A percentile compares a stretch with the other conserved stretches of the same genome.
Evolutionary conservation across 2,329 filamentous ascomycete genomes (phyloP).

Genomic region (Penicillium sp.): DNA sequence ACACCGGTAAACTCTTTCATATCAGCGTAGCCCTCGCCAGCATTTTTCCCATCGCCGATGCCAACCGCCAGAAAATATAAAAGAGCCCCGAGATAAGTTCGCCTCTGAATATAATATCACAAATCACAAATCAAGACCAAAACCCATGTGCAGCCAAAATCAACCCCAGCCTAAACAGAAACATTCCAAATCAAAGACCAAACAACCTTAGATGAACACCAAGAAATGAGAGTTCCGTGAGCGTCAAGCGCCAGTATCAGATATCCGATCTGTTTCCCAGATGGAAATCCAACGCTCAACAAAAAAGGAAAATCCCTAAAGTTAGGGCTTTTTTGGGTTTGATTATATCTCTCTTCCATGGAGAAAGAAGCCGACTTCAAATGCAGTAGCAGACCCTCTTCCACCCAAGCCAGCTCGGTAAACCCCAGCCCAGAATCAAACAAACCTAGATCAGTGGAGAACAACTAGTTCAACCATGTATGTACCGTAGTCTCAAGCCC

Average conservation of each 20-base stretch:
- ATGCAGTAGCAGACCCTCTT: conserved; percentile 26
- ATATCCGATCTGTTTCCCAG: not conserved
- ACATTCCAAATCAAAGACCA: not conserved
- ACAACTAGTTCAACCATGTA: conserved; percentile 16
- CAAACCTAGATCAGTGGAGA: conserved; percentile 6
- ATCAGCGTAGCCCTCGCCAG: not conserved
- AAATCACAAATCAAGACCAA: not conserved
- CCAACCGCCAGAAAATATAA: not conserved
- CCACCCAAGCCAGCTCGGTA: conserved; percentile 19
- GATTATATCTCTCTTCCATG: not conserved
- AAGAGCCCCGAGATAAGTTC: not conserved
- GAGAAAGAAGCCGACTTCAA: conserved; percentile 24
- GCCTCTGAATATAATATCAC: not conserved
- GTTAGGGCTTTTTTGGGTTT: not conserved
- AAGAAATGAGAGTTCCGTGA: conserved; percentile 3
- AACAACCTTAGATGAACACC: conserved; percentile 1
- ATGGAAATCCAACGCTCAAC: not conserved
- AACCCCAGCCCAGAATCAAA: conserved; percentile 12
- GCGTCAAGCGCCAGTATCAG: conserved; percentile 3
- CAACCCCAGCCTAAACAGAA: not conserved
- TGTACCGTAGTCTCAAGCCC: conserved; percentile 28
- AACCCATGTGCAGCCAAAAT: not conserved
- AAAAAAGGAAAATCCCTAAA: conserved; percentile 3
- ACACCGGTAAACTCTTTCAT: not conserved
- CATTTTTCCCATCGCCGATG: not conserved